Percentiles rank a stretch among this genome's conserved stretches.
Evolutionary conservation across 768 basidiomycete genomes (phyloP).

Genomic region (Tylopilus intermedius): DNA sequence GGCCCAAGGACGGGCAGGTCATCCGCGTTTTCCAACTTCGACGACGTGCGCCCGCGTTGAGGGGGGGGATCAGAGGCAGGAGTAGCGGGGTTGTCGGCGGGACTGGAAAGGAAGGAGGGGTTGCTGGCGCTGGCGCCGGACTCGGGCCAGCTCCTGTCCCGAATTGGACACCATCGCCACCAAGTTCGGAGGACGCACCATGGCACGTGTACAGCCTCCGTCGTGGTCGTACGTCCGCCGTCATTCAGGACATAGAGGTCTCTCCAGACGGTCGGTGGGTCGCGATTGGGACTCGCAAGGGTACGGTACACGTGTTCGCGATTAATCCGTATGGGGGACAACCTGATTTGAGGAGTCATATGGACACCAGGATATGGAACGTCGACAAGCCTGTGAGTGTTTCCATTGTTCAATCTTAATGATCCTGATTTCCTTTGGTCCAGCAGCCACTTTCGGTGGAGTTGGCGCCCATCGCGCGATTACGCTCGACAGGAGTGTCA

Average conservation of each 20-base stretch:
- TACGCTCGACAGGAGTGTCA: constrained; percentile 36
- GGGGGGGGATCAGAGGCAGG: constrained; percentile 2
- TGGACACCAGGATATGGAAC: constrained; percentile 56
- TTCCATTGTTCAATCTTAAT: neutral
- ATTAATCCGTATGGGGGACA: constrained; percentile 43
- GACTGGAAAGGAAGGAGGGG: too few relatives aligned
- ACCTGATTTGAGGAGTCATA: constrained; percentile 57
- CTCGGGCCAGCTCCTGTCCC: too few relatives aligned
- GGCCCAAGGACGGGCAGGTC: too few relatives aligned
- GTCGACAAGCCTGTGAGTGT: constrained; percentile 40
- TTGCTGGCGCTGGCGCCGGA: too few relatives aligned
- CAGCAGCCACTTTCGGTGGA: constrained; percentile 52
- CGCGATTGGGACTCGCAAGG: too few relatives aligned
- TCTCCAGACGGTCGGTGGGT: too few relatives aligned
- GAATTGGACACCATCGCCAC: too few relatives aligned
- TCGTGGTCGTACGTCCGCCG: constrained; percentile 24
- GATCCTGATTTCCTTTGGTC: neutral
- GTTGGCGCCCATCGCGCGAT: constrained; percentile 51
- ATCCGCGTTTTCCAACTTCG: too few relatives aligned
- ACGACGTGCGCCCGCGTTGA: constrained; percentile 14
- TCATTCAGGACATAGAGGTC: too few relatives aligned
- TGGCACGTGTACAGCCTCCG: constrained; percentile 57
- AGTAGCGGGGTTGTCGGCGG: too few relatives aligned
- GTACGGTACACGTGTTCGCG: too few relatives aligned
- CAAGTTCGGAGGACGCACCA: too few relatives aligned